Evolutionary conservation across 345 rosid genomes (phyloP).

Genomic region (Hibiscus tridactylites): DNA sequence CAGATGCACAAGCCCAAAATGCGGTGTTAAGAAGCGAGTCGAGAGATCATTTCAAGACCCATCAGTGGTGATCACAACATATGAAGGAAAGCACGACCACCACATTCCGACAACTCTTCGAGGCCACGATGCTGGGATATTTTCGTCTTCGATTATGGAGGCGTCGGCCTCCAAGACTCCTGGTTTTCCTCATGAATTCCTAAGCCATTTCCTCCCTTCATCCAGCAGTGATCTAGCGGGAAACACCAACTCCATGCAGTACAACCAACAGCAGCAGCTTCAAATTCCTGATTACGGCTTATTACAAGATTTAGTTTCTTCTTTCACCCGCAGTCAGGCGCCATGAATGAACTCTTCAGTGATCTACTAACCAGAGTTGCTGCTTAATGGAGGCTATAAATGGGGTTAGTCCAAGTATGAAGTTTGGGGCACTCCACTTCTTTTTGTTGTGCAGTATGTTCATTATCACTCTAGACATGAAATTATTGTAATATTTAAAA

Average conservation of each 20-base stretch:
- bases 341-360: constrained; percentile 18
- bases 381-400: no score
- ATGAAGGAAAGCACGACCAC: constrained; percentile 62
- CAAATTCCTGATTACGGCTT: constrained; percentile 27
- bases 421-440: not conserved
- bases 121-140: constrained; percentile 23
- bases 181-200: constrained; percentile 24
- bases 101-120: constrained; percentile 35
- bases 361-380: not conserved
- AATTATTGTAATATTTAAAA: not conserved
- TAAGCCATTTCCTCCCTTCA: constrained; percentile 21
- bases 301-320: constrained; percentile 27
- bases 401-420: no score
- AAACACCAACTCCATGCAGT: not conserved
- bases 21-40: constrained; percentile 52
- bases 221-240: not conserved
- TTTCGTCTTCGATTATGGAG: constrained; percentile 18
- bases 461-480: not conserved
- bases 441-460: not conserved
- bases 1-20: constrained; percentile 53
- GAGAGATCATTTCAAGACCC: constrained; percentile 59
- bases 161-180: constrained; percentile 11
- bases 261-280: constrained; percentile 16
- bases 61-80: constrained; percentile 47
- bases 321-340: constrained; percentile 17